Conservation (phyloP, 768 basidiomycete genomes). For the Phanerochaete carnosa region DNA sequence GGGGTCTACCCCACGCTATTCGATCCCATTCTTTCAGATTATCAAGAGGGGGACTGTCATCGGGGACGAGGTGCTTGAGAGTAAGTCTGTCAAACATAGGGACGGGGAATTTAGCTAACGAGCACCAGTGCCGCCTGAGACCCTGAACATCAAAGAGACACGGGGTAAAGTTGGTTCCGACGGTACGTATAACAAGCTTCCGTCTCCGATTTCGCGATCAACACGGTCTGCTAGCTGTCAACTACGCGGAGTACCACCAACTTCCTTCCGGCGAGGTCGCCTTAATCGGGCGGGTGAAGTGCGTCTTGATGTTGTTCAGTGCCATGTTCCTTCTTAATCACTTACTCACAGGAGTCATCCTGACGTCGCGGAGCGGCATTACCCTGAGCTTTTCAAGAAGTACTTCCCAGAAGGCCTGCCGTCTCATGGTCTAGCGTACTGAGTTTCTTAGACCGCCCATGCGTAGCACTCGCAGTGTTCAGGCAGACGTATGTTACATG, state of each 20-base stretch:
- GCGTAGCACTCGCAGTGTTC: too few relatives aligned
- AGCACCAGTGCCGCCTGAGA: conserved; percentile 57
- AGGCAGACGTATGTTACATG: too few relatives aligned
- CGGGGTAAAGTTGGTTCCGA: conserved; percentile 60
- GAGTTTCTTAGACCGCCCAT: too few relatives aligned
- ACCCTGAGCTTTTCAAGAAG: conserved; percentile 66
- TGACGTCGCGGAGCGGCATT: conserved; percentile 74
- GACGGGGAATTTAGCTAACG: neutral
- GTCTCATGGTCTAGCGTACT: conserved; percentile 46
- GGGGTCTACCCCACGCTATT: conserved; percentile 64
- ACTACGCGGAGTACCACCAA: conserved; percentile 70
- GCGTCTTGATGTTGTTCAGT: too few relatives aligned
- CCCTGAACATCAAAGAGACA: conserved; percentile 54
- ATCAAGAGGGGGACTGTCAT: conserved; percentile 58
- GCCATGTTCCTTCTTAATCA: neutral
- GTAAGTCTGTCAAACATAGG: conserved; percentile 26
- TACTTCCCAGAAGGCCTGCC: conserved; percentile 69
- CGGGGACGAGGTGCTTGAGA: conserved; percentile 40
- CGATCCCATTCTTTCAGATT: conserved; percentile 84
- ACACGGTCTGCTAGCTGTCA: conserved; percentile 51
- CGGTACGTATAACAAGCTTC: conserved; percentile 41
- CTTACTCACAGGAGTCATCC: conserved; percentile 66
- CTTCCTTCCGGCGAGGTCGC: conserved; percentile 69
- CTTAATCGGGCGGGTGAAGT: conserved; percentile 72
- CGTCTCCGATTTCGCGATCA: neutral